These are phyloP conservation scores for Letharia lupina DNA, from an alignment of 495 filamentous ascomycete species.

Conservation along the genomic window DNA sequence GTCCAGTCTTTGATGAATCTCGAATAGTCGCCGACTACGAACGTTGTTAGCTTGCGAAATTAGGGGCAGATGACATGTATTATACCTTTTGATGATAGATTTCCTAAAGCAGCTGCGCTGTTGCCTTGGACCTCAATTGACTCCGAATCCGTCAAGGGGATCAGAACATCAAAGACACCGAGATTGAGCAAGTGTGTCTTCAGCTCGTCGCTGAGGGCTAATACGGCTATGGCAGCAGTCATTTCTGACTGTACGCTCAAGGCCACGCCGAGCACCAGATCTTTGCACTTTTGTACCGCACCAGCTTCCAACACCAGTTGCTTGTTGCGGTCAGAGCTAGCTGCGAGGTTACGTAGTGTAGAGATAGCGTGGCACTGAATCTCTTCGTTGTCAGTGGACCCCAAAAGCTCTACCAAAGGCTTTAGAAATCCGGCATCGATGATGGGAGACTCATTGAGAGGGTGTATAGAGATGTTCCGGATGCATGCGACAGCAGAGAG, in stretches of 20 bases:
- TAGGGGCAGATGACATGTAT: slow-evolving; percentile 7
- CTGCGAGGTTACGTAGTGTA: slow-evolving; percentile 88
- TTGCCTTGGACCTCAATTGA: slow-evolving; percentile 98
- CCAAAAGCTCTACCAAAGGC: slow-evolving; percentile 85
- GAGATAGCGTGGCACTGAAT: slow-evolving; percentile 99
- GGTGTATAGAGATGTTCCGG: slow-evolving; percentile 97
- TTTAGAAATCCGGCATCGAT: slow-evolving; percentile 95
- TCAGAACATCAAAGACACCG: slow-evolving; percentile 93
- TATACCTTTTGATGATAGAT: slow-evolving; percentile 92
- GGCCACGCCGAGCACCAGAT: slow-evolving; percentile 86
- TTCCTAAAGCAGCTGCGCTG: slow-evolving; percentile 90
- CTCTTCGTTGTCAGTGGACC: slow-evolving; percentile 94
- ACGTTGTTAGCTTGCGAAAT: slow-evolving; percentile 21
- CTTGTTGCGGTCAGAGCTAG: slow-evolving; percentile 95
- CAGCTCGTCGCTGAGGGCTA: slow-evolving; percentile 90
- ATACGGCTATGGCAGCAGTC: slow-evolving; percentile 97
- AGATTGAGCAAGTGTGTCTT: slow-evolving; percentile 86
- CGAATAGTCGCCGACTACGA: slow-evolving; percentile 83
- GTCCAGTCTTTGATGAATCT: slow-evolving; percentile 93
- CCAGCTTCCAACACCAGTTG: slow-evolving; percentile 91
- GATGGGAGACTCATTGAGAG: slow-evolving; percentile 97
- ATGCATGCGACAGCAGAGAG: slow-evolving; percentile 97
- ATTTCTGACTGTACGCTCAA: slow-evolving; percentile 96
- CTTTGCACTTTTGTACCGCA: slow-evolving; percentile 96
- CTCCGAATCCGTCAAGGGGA: slow-evolving; percentile 86